phyloP scores from a whole-genome alignment of 805 yeast species.

The Nakazawaea laoshanensis region DNA sequence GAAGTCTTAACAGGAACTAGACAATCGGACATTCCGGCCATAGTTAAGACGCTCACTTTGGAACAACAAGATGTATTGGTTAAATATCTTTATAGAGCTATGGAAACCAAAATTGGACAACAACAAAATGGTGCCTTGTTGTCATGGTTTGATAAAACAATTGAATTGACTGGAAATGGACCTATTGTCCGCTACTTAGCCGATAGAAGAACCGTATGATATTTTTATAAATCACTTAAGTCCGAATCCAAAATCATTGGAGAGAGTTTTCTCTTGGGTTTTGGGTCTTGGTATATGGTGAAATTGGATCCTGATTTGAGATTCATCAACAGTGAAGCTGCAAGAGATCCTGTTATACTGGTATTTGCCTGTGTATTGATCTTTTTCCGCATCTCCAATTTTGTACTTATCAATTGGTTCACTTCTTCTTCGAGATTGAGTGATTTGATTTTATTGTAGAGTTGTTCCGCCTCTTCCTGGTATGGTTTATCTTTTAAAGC shows the following conservation, averaged over 20 bases:
- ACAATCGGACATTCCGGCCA: constrained; percentile 54
- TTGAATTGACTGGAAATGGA: constrained; percentile 79
- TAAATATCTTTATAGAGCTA: constrained; percentile 80
- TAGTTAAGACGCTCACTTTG: constrained; percentile 49
- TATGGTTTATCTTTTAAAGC: constrained; percentile 1
- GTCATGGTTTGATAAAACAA: constrained; percentile 88
- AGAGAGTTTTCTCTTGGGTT: constrained; percentile 2
- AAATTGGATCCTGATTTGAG: neutral
- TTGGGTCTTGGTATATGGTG: constrained; percentile 5
- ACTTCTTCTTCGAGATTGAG: constrained; percentile 7
- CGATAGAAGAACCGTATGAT: constrained; percentile 72
- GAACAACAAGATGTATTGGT: constrained; percentile 72
- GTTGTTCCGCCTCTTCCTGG: constrained; percentile 2
- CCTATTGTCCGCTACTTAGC: constrained; percentile 80
- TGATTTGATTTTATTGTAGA: constrained; percentile 5
- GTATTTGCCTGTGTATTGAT: neutral
- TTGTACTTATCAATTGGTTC: constrained; percentile 3
- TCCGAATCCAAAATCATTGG: neutral
- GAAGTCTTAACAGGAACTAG: constrained; percentile 64
- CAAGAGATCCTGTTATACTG: neutral
- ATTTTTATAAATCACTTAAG: neutral
- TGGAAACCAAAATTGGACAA: constrained; percentile 70
- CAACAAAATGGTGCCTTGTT: constrained; percentile 81
- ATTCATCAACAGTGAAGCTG: neutral
- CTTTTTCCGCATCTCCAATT: constrained; percentile 1